Percentiles rank a stretch among this genome's conserved stretches.
Conservation (phyloP, 257 asterid species). For the Solanum ossicruentum region DNA sequence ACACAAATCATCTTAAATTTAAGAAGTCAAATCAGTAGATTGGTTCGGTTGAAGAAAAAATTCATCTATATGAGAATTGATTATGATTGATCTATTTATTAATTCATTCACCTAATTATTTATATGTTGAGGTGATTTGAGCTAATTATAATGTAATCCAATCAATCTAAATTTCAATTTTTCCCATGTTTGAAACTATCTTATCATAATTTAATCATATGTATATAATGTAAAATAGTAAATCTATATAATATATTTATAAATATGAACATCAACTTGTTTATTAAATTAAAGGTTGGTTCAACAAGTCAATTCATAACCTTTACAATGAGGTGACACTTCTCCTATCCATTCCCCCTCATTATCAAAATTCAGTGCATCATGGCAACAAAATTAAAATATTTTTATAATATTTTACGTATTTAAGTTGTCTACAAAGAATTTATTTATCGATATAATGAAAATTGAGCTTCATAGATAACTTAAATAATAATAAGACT, state of each 20-base stretch:
- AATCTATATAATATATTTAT: too few species aligned
- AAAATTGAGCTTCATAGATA: too few species aligned
- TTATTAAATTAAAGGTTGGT: not conserved
- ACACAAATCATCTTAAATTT: too few species aligned
- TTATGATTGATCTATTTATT: not conserved
- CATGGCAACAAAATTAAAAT: not conserved
- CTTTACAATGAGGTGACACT: not conserved
- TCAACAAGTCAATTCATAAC: not conserved
- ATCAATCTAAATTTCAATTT: not conserved
- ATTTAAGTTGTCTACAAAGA: not conserved
- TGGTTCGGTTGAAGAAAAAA: rapidly evolving
- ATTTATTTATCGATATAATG: rapidly evolving
- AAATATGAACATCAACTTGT: not conserved
- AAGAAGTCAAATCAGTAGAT: too few species aligned
- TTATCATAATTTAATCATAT: not conserved
- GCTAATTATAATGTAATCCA: not conserved
- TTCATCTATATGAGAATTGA: not conserved
- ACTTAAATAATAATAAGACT: not conserved
- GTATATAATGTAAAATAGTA: too few species aligned
- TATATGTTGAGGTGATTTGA: not conserved
- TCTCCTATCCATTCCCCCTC: not conserved
- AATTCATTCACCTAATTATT: not conserved
- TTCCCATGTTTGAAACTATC: not conserved
- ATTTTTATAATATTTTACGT: not conserved
- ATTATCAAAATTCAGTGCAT: not conserved